These are phyloP conservation scores for Gomphus sp. DNA, from an alignment of 1,284 basidiomycete genomes.

Conservation along the genomic window DNA sequence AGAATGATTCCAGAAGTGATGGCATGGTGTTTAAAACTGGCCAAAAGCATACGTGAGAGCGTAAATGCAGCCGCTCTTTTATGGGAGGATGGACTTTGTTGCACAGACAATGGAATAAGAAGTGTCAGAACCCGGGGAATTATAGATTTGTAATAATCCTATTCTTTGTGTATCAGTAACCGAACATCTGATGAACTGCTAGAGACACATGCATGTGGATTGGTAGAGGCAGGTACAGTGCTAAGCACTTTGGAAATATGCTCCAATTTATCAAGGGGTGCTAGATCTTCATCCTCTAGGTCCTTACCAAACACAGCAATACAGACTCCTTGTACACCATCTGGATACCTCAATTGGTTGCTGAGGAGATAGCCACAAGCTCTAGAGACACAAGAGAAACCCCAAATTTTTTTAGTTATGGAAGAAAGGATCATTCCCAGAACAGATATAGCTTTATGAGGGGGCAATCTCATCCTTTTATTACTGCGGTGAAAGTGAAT, in stretches of 20 bases:
- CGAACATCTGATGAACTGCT: neutral
- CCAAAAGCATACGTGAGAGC: conserved; percentile 51
- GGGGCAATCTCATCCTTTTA: conserved; percentile 38
- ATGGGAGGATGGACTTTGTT: conserved; percentile 32
- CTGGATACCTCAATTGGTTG: conserved; percentile 55
- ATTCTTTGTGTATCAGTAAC: neutral
- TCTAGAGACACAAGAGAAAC: conserved; percentile 42
- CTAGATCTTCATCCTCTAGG: conserved; percentile 36
- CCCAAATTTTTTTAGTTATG: conserved; percentile 19
- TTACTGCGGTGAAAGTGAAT: neutral
- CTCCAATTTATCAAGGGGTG: conserved; percentile 57
- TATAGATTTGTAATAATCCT: conserved; percentile 56
- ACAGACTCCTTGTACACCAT: conserved; percentile 59
- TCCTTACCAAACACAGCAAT: conserved; percentile 59
- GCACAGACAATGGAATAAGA: conserved; percentile 25
- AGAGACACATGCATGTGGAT: conserved; percentile 35
- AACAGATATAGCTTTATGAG: conserved; percentile 54
- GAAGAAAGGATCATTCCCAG: conserved; percentile 48
- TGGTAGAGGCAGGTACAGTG: conserved; percentile 44
- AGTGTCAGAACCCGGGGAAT: conserved; percentile 44
- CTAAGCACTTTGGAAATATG: conserved; percentile 50
- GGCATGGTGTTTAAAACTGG: conserved; percentile 20
- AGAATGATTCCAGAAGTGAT: conserved; percentile 31
- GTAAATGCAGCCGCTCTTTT: conserved; percentile 59
- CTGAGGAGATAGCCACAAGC: conserved; percentile 52